phyloP scores from a whole-genome alignment of 2,329 filamentous ascomycete genomes.

The Fusarium sp. region DNA sequence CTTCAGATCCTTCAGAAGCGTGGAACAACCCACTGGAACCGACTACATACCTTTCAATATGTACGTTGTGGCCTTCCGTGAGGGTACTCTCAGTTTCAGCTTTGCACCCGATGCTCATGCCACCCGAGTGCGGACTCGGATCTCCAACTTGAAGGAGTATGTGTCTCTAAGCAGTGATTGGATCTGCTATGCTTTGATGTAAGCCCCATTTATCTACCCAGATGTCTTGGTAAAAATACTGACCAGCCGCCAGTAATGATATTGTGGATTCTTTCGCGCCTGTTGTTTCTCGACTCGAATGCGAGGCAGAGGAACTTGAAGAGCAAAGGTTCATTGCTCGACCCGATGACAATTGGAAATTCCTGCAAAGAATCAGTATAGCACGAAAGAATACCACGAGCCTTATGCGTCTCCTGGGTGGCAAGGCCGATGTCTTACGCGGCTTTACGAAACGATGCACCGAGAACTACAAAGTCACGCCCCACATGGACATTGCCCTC shows the following conservation, averaged over 20 bases:
- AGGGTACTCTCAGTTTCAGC: conserved; percentile 94
- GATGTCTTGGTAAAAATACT: conserved; percentile 29
- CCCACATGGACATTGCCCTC: conserved; percentile 94
- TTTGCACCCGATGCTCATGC: conserved; percentile 90
- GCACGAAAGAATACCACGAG: conserved; percentile 95
- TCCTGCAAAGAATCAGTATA: conserved; percentile 88
- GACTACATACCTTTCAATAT: conserved; percentile 96
- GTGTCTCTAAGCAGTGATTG: conserved; percentile 95
- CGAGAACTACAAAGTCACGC: conserved; percentile 94
- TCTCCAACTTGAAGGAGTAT: conserved; percentile 92
- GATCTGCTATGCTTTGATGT: conserved; percentile 99
- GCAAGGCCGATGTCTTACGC: conserved; percentile 97
- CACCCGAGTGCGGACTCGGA: conserved; percentile 88
- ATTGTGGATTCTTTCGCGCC: conserved; percentile 97
- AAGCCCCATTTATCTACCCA: conserved; percentile 58
- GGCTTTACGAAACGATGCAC: conserved; percentile 99
- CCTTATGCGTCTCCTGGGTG: conserved; percentile 89
- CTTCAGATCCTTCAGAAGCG: conserved; percentile 89
- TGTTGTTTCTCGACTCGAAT: conserved; percentile 85
- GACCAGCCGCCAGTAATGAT: conserved; percentile 72
- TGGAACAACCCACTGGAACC: conserved; percentile 79
- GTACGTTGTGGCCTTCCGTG: conserved; percentile 95
- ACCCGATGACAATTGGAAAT: conserved; percentile 86
- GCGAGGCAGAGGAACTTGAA: conserved; percentile 91
- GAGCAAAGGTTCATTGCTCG: conserved; percentile 94